Evolutionary conservation across 2,329 filamentous ascomycete species (phyloP), one percentile per base, ranked within the genome.

Genomic region (Cladobotryum protrusum): DNA sequence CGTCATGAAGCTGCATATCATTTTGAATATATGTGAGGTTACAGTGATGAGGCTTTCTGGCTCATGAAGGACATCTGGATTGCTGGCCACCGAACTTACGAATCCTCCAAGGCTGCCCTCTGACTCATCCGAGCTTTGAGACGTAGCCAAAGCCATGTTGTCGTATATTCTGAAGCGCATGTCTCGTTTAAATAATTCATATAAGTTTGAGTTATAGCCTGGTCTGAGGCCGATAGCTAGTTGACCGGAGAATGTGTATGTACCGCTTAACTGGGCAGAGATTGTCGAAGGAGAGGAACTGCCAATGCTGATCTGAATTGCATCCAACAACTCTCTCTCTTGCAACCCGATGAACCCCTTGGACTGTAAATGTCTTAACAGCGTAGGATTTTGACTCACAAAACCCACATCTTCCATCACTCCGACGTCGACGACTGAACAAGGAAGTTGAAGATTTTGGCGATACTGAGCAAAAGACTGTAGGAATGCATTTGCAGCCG

Each of bases 401-500:
- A 63, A 67, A 2, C 72, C 72, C 8, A 67, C 58, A 13, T 65
- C 69, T 5, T 65, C 60, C n/a, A 73, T 58, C 3, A 52, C 55
- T 6, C 56, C 56, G 12, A 74, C 59, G 49, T 74, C 62, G 5
- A 75, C 61, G 14, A 58, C 53, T 1, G 63, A 61, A 14, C 47
- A 49, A 15, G 18, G 42, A 20, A 53, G 32, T 5, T 43, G 47
- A 15, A 55, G 56, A 0, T 47, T 40, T 9, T 61, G 58, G 11
- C 71, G 64, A 42, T 66, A 67, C 9, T 62, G 59, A 13, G 61
- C 65, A 33, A 73, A 62, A 2, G 63, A 60, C 37, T 70, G 63
- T 48, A 69, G 56, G 55, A 65, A 74, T n/a, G 62, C 59, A 53
- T 72, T 72, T n/a, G 61, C 69, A 2, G 69, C 65, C 4, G 60